phyloP scores from a whole-genome alignment of 2,329 filamentous ascomycete genomes.

The Exophiala sideris region DNA sequence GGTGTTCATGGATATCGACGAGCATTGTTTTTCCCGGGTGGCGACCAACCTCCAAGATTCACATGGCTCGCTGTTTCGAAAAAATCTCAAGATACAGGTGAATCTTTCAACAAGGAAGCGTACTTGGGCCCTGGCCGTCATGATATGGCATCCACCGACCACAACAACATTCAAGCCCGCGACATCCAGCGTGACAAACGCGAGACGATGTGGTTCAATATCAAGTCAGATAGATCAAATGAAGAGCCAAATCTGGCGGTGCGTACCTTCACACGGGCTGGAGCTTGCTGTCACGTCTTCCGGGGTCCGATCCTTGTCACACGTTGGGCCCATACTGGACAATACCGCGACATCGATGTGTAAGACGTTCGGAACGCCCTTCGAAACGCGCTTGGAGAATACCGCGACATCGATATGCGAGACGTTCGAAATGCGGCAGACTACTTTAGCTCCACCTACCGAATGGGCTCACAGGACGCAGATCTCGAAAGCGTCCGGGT shows the following conservation, averaged over 20 bases:
- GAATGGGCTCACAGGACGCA: background rate
- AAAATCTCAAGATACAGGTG: background rate
- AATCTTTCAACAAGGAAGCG: background rate
- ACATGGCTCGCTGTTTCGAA: background rate
- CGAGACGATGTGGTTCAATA: background rate
- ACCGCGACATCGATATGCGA: conserved; percentile 1
- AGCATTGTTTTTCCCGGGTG: conserved; percentile 2
- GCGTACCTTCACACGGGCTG: background rate
- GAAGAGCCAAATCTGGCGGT: background rate
- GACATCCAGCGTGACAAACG: background rate
- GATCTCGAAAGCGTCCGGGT: background rate
- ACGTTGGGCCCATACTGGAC: background rate
- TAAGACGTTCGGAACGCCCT: background rate
- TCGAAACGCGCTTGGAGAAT: background rate
- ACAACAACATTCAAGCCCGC: background rate
- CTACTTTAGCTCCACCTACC: conserved; percentile 1
- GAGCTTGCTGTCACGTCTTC: background rate
- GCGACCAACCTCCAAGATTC: background rate
- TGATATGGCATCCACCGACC: background rate
- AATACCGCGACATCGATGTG: background rate
- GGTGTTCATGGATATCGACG: background rate
- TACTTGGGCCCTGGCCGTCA: background rate
- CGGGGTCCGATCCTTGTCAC: background rate
- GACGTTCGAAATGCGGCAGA: conserved; percentile 4
- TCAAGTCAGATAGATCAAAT: background rate